phyloP scores from a whole-genome alignment of 805 yeast species.

The Wickerhamomyces pijperi region DNA sequence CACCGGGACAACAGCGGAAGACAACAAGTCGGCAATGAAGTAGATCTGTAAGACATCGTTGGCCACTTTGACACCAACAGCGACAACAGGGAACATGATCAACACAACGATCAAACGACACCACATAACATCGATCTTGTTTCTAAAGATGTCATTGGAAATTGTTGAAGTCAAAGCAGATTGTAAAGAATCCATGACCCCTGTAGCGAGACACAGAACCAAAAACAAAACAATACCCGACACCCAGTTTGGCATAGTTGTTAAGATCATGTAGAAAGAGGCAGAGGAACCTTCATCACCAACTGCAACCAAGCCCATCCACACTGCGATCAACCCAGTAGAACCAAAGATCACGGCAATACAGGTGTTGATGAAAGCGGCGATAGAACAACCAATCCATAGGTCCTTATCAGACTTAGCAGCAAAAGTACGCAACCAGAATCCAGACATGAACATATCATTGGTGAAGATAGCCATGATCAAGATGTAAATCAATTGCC shows the following conservation, averaged over 20 bases:
- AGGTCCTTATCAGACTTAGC: constrained; percentile 68
- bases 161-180: constrained; percentile 82
- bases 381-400: constrained; percentile 63
- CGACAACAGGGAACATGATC: constrained; percentile 79
- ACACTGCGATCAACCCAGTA: constrained; percentile 81
- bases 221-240: constrained; percentile 75
- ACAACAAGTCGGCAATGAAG: constrained; percentile 81
- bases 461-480: constrained; percentile 82
- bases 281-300: constrained; percentile 42
- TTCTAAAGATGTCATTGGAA: constrained; percentile 83
- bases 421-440: constrained; percentile 93
- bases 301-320: constrained; percentile 62
- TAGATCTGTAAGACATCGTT: constrained; percentile 78
- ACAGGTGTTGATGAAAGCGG: constrained; percentile 52
- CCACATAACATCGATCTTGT: constrained; percentile 55
- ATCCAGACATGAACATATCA: constrained; percentile 83
- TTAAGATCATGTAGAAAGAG: constrained; percentile 63
- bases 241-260: constrained; percentile 76
- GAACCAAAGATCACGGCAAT: constrained; percentile 67
- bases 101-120: constrained; percentile 61
- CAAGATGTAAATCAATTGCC: constrained; percentile 81
- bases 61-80: constrained; percentile 75
- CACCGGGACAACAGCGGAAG: constrained; percentile 79
- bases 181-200: constrained; percentile 82
- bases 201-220: constrained; percentile 63